Conservation (phyloP, 2,329 filamentous ascomycete species). For the Penicillium hesseltinei region DNA sequence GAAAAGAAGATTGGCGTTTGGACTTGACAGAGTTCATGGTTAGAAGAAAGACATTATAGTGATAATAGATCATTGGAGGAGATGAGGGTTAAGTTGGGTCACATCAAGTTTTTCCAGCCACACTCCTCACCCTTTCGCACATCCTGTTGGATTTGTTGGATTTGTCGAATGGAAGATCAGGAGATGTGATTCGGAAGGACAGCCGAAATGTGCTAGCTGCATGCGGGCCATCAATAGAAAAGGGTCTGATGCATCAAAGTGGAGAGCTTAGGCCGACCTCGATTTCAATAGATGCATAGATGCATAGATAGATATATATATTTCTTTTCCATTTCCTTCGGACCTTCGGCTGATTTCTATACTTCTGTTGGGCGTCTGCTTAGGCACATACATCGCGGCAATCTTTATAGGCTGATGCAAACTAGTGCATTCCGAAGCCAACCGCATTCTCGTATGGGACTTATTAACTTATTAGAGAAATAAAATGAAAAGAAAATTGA, state of each 20-base stretch:
- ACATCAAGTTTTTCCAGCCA: neutral
- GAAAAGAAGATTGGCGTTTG: slow-evolving; percentile 2
- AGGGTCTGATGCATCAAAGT: slow-evolving; percentile 4
- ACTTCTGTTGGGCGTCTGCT: neutral
- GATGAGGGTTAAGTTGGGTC: neutral
- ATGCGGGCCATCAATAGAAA: slow-evolving; percentile 6
- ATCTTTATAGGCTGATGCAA: neutral
- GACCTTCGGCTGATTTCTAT: neutral
- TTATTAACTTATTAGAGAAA: neutral
- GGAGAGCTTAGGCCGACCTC: neutral
- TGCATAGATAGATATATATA: too few relatives aligned
- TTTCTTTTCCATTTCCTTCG: neutral
- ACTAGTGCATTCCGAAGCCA: slow-evolving; percentile 9
- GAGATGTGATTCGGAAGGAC: slow-evolving; percentile 4
- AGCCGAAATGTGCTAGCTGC: slow-evolving; percentile 11
- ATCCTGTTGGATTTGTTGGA: too few relatives aligned
- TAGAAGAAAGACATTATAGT: neutral
- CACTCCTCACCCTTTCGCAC: too few relatives aligned
- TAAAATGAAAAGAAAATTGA: neutral
- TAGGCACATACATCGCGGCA: slow-evolving; percentile 3
- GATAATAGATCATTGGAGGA: neutral
- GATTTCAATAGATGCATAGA: slow-evolving; percentile 1
- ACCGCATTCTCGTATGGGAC: slow-evolving; percentile 13
- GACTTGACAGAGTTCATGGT: slow-evolving; percentile 5
- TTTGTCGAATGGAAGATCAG: neutral